Percentiles rank a stretch among this genome's conserved stretches.
Conservation (phyloP, 2,329 filamentous ascomycete genomes). For the Penicillium sp. region DNA sequence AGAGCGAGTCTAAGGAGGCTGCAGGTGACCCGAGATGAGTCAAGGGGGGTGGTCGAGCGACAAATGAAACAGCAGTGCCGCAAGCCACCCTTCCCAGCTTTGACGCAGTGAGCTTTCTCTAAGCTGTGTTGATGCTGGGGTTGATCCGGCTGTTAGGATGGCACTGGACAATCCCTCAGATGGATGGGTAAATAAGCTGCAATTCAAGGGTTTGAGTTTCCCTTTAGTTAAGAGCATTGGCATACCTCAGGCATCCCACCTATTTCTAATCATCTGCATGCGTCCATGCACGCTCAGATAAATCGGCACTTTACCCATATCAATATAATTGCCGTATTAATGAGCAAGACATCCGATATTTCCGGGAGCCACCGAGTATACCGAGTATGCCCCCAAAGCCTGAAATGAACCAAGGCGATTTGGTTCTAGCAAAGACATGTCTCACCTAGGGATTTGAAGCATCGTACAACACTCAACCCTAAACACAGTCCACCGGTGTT, state of each 20-base stretch:
- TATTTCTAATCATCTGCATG: neutral
- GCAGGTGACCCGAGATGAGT: constrained; percentile 28
- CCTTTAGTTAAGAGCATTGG: neutral
- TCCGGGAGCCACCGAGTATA: neutral
- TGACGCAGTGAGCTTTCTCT: constrained; percentile 2
- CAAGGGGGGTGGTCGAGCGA: constrained; percentile 17
- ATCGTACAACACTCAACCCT: constrained; percentile 1
- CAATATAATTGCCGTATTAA: neutral
- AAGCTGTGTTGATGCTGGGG: constrained; percentile 1
- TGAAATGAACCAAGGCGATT: neutral
- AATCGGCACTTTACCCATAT: neutral
- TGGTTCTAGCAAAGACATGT: neutral
- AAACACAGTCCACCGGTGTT: neutral
- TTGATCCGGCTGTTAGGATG: constrained; percentile 4
- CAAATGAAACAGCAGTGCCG: constrained; percentile 21
- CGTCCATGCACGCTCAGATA: neutral
- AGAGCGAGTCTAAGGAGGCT: constrained; percentile 23
- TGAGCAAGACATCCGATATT: neutral
- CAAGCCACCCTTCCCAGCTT: constrained; percentile 8
- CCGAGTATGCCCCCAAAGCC: neutral
- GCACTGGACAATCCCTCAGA: neutral
- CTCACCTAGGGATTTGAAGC: neutral
- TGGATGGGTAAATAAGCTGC: neutral
- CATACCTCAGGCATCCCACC: neutral
- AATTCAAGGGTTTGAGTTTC: constrained; percentile 5